Conservation (phyloP, 1,139 yeast genomes). For the Candida tetrigidarum region DNA sequence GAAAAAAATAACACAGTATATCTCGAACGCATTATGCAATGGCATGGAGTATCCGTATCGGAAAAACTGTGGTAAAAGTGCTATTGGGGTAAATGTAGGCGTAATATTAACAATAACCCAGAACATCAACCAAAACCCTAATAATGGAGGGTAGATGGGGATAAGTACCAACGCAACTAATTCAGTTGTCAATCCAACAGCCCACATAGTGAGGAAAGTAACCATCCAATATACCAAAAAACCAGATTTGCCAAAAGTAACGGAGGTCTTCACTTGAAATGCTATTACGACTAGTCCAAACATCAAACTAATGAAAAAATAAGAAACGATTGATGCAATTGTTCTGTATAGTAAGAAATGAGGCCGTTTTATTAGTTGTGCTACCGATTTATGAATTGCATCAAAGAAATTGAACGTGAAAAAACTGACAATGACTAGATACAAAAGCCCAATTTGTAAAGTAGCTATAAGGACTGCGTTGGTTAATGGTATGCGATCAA, state of each 20-base stretch:
- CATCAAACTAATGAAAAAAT: conserved; percentile 38
- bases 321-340: conserved; percentile 30
- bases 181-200: conserved; percentile 46
- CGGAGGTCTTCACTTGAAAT: conserved; percentile 43
- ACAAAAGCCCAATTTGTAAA: conserved; percentile 74
- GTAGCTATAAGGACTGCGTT: conserved; percentile 61
- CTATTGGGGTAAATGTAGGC: conserved; percentile 41
- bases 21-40: conserved; percentile 39
- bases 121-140: conserved; percentile 47
- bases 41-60: conserved; percentile 44
- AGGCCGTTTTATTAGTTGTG: conserved; percentile 29
- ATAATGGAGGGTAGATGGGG: conserved; percentile 36
- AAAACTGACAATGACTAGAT: conserved; percentile 66
- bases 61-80: conserved; percentile 34
- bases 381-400: conserved; percentile 53
- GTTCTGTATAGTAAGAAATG: conserved; percentile 37
- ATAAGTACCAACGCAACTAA: conserved; percentile 35
- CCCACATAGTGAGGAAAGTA: conserved; percentile 43
- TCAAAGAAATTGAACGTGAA: conserved; percentile 60
- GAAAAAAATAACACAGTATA: conserved; percentile 38
- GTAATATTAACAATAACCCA: conserved; percentile 44
- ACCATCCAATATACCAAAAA: conserved; percentile 49
- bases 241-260: conserved; percentile 42
- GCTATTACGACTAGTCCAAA: conserved; percentile 44
- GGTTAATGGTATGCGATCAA: conserved; percentile 22